A percentile compares a stretch with the other conserved stretches of the same genome.
Conservation (phyloP, 306 rosid species). For the Pachyrhizus erosus region DNA sequence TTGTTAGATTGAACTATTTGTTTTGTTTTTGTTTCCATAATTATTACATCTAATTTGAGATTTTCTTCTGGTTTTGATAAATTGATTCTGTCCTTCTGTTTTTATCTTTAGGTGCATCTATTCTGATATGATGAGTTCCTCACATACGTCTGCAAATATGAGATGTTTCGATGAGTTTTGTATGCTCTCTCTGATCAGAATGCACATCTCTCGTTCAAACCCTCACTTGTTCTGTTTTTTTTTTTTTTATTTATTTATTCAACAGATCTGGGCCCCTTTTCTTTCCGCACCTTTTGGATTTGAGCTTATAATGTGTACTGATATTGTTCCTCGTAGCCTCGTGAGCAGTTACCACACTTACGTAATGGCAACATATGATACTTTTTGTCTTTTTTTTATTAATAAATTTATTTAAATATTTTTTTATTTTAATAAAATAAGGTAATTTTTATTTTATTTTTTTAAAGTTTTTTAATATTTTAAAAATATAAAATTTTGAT, state of each 20-base stretch:
- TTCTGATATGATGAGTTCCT: slow-evolving; percentile 53
- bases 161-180: slow-evolving; percentile 50
- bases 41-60: neutral
- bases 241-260: neutral
- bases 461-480: no score
- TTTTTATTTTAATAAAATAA: no score
- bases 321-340: neutral
- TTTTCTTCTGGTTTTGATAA: neutral
- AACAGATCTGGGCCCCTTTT: neutral
- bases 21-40: neutral
- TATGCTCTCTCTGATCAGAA: slow-evolving; percentile 59
- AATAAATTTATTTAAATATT: no score
- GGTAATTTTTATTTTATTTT: no score
- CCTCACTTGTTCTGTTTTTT: neutral
- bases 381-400: no score
- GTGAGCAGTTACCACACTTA: neutral
- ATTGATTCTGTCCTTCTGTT: neutral
- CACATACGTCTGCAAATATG: slow-evolving; percentile 59
- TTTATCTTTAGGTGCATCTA: neutral
- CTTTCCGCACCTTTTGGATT: neutral
- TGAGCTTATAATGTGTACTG: neutral
- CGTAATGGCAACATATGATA: neutral
- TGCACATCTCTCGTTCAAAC: neutral
- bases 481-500: no score
- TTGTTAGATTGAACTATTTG: neutral